Percentiles rank a stretch among this genome's conserved stretches.
phyloP scores from a whole-genome alignment of 2,329 filamentous ascomycete species.

The Aspergillus felis region DNA sequence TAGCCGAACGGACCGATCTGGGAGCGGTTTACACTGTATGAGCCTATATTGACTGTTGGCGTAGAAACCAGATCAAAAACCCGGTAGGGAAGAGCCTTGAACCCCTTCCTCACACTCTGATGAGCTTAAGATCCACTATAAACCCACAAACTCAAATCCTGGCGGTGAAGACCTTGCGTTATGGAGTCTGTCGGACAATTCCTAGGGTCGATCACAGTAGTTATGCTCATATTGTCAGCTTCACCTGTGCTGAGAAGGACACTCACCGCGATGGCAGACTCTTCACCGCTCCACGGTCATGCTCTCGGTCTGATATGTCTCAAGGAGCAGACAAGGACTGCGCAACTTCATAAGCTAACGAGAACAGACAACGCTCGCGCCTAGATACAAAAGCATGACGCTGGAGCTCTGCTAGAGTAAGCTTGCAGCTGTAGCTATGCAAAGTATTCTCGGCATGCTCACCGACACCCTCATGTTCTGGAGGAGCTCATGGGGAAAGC shows the following conservation, averaged over 20 bases:
- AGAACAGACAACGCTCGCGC: background rate
- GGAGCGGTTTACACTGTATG: background rate
- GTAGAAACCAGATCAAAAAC: background rate
- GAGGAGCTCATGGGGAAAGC: background rate
- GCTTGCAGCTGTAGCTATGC: background rate
- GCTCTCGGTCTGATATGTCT: background rate
- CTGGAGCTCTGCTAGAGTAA: background rate
- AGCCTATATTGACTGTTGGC: background rate
- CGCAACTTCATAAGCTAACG: too few species aligned
- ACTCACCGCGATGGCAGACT: background rate
- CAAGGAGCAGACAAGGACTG: background rate
- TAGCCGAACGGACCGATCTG: background rate
- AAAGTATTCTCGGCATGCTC: background rate
- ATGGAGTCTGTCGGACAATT: background rate
- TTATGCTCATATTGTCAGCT: too few species aligned
- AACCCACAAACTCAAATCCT: background rate
- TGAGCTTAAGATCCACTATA: background rate
- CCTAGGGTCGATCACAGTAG: background rate
- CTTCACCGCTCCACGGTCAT: background rate
- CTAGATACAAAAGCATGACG: background rate
- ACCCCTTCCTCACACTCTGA: background rate
- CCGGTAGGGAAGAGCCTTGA: background rate
- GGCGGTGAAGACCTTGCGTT: background rate
- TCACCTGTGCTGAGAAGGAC: too few species aligned
- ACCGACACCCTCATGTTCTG: slow-evolving; percentile 3